Percentiles rank a stretch among this genome's conserved stretches.
Evolutionary conservation across 225 moss, liverwort and hornwort genomes (phyloP).

Genomic region (Straminergon stramineum): DNA sequence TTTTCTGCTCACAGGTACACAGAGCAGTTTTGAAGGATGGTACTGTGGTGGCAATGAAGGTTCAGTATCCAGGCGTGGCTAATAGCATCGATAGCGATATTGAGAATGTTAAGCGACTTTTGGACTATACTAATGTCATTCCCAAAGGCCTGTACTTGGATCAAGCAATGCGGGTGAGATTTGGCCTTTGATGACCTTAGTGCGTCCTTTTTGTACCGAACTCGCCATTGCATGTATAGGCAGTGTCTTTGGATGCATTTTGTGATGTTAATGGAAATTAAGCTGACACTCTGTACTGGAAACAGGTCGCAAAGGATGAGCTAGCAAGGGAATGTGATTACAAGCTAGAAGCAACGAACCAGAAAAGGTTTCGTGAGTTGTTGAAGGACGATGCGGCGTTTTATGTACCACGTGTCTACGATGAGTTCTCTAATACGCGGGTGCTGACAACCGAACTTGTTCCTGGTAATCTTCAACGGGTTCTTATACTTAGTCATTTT

Average conservation of each 20-base stretch:
- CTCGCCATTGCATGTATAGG: background rate
- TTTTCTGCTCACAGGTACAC: slow-evolving; percentile 62
- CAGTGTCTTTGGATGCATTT: background rate
- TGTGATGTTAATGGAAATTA: background rate
- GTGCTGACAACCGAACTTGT: slow-evolving; percentile 93
- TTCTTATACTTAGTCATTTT: background rate
- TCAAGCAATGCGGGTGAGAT: slow-evolving; percentile 82
- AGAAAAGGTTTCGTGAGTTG: slow-evolving; percentile 65
- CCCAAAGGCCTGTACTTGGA: slow-evolving; percentile 94
- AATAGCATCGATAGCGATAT: slow-evolving; percentile 94
- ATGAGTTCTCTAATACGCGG: slow-evolving; percentile 71
- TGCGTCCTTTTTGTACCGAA: background rate
- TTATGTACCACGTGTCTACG: slow-evolving; percentile 77
- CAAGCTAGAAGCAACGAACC: slow-evolving; percentile 63
- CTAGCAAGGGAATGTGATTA: slow-evolving; percentile 91
- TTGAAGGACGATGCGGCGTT: slow-evolving; percentile 49
- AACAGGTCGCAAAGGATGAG: slow-evolving; percentile 94
- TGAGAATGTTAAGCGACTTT: slow-evolving; percentile 85
- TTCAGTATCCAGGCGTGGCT: slow-evolving; percentile 97
- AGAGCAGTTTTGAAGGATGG: slow-evolving; percentile 82
- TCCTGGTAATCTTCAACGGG: slow-evolving; percentile 34
- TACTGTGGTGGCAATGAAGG: slow-evolving; percentile 84
- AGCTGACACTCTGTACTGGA: background rate
- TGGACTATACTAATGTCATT: slow-evolving; percentile 89
- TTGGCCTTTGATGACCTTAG: background rate